phyloP scores from a whole-genome alignment of 116 monocot genomes.

The Papilionanthe hybrid region DNA sequence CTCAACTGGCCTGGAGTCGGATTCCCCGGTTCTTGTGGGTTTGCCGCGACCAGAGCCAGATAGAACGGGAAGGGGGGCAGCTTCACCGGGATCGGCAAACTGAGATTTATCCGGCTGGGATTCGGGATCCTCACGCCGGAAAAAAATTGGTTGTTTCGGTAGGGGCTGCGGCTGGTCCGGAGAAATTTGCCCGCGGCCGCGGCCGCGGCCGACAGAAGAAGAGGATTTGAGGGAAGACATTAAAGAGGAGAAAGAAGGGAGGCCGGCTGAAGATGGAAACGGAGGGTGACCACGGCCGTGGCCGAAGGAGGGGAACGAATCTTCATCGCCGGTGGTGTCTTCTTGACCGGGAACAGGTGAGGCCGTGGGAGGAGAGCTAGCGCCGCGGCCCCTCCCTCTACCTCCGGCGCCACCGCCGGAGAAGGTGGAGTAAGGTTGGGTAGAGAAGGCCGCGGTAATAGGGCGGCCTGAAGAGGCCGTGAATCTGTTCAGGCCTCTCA shows the following conservation, averaged over 20 bases:
- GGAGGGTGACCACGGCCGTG: slow-evolving; percentile 24
- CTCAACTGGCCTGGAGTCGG: slow-evolving; percentile 12
- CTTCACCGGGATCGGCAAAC: slow-evolving; percentile 2
- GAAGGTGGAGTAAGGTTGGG: slow-evolving; percentile 20
- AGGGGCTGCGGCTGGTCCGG: slow-evolving; percentile 5
- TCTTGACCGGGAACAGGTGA: slow-evolving; percentile 21
- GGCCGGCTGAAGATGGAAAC: slow-evolving; percentile 20
- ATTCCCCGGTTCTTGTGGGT: slow-evolving; percentile 3
- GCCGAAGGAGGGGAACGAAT: slow-evolving; percentile 18
- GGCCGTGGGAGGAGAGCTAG: slow-evolving; percentile 2
- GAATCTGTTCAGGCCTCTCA: slow-evolving; percentile 34
- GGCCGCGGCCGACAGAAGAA: slow-evolving; percentile 18
- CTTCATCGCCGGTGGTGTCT: slow-evolving; percentile 15
- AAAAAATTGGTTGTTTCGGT: slow-evolving; percentile 29
- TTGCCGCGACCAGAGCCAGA: slow-evolving; percentile 51
- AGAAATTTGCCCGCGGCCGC: slow-evolving; percentile 17
- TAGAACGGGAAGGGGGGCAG: not conserved
- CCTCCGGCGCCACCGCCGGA: slow-evolving; percentile 23
- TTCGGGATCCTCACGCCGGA: slow-evolving; percentile 10
- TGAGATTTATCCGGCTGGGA: not conserved
- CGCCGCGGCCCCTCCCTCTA: slow-evolving; percentile 25
- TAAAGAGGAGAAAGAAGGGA: slow-evolving; percentile 26
- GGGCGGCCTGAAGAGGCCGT: slow-evolving; percentile 12
- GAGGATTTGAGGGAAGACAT: slow-evolving; percentile 1
- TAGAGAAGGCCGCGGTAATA: slow-evolving; percentile 8